Conservation (phyloP, 208 protist species). For the Leishmania lainsoni region DNA sequence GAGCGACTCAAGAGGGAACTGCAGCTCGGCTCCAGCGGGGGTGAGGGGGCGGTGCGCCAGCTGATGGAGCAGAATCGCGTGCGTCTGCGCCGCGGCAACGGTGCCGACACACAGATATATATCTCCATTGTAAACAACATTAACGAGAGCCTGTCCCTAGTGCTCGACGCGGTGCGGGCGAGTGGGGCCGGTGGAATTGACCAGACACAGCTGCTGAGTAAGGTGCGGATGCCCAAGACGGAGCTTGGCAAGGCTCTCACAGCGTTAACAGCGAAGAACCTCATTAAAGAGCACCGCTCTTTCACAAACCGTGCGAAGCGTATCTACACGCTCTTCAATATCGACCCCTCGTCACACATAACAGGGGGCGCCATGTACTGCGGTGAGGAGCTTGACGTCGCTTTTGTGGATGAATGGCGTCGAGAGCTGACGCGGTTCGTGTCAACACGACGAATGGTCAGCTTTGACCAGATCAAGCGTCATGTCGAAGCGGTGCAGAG, state of each 20-base stretch:
- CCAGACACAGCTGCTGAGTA: conserved; percentile 57
- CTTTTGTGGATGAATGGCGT: conserved; percentile 80
- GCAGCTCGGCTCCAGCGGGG: conserved; percentile 32
- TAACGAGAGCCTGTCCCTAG: conserved; percentile 57
- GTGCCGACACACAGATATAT: conserved; percentile 45
- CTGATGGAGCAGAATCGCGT: conserved; percentile 60
- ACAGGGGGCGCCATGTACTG: conserved; percentile 88
- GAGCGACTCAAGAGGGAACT: conserved; percentile 55
- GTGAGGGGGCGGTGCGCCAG: conserved; percentile 53
- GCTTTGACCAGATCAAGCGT: conserved; percentile 58
- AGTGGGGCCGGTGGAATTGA: conserved; percentile 79
- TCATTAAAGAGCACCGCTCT: conserved; percentile 80
- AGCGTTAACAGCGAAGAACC: conserved; percentile 49
- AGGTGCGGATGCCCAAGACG: conserved; percentile 58
- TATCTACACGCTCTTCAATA: conserved; percentile 81
- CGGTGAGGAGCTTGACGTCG: conserved; percentile 79
- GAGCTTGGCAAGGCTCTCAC: conserved; percentile 75
- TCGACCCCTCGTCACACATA: conserved; percentile 74
- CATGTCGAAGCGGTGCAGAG: conserved; percentile 48
- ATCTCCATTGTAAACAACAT: conserved; percentile 62
- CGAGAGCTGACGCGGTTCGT: conserved; percentile 25
- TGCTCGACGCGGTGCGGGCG: conserved; percentile 67
- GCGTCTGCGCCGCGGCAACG: conserved; percentile 43
- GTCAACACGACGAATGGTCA: conserved; percentile 51
- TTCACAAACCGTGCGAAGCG: conserved; percentile 84